Conservation (phyloP, 2,329 filamentous ascomycete species). For the Xylaria sp. region DNA sequence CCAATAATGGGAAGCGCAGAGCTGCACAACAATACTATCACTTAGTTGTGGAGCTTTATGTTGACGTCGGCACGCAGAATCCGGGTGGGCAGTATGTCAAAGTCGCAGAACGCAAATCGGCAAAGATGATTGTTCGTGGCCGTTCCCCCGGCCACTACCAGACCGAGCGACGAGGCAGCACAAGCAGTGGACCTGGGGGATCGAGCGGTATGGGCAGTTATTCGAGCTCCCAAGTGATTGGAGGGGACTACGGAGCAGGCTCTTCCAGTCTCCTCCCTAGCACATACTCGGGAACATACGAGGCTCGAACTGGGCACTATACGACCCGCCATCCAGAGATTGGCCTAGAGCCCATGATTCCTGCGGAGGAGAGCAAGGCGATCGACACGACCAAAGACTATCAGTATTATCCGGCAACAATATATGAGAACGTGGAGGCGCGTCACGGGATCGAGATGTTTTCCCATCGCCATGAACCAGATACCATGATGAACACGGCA, state of each 20-base stretch:
- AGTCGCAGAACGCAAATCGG: conserved; percentile 76
- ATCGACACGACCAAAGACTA: conserved; percentile 62
- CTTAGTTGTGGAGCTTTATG: conserved; percentile 85
- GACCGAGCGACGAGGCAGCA: conserved; percentile 73
- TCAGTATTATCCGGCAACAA: conserved; percentile 63
- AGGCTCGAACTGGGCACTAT: conserved; percentile 55
- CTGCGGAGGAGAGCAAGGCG: conserved; percentile 62
- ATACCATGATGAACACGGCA: conserved; percentile 45
- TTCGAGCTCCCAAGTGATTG: conserved; percentile 53
- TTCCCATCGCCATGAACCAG: conserved; percentile 51
- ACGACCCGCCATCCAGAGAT: conserved; percentile 60
- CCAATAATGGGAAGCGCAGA: conserved; percentile 90
- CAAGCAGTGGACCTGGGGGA: conserved; percentile 74
- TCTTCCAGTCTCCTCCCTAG: conserved; percentile 54
- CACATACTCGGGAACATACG: conserved; percentile 53
- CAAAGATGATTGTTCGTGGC: conserved; percentile 87
- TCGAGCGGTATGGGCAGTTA: conserved; percentile 69
- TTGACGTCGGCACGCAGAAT: conserved; percentile 66
- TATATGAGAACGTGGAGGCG: conserved; percentile 61
- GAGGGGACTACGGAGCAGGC: conserved; percentile 52
- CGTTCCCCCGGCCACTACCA: conserved; percentile 85
- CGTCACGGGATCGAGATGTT: conserved; percentile 62
- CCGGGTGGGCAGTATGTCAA: conserved; percentile 69
- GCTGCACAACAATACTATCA: conserved; percentile 94
- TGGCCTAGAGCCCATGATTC: conserved; percentile 61